Percentiles rank a stretch among this genome's conserved stretches.
Conservation (phyloP, 1,139 yeast species). For the Lodderomyces oxycetoniae region DNA sequence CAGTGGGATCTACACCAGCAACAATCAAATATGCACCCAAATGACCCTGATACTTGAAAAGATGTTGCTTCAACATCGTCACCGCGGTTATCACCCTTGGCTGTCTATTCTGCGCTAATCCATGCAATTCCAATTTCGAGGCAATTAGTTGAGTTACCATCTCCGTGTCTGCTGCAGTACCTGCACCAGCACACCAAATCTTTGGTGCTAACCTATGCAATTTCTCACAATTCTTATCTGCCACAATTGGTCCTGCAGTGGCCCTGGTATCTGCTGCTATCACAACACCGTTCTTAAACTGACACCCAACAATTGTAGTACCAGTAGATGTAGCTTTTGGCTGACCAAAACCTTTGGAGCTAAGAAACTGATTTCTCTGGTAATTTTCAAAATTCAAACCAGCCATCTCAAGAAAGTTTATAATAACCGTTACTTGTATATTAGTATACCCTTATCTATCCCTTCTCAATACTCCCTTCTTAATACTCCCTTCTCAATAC, state of each 20-base stretch:
- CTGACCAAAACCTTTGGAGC: constrained; percentile 65
- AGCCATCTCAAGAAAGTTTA: constrained; percentile 65
- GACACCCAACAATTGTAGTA: constrained; percentile 96
- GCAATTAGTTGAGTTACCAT: constrained; percentile 91
- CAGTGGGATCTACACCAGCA: constrained; percentile 96
- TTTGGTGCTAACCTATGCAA: constrained; percentile 86
- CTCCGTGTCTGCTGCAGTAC: constrained; percentile 99
- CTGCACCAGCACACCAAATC: constrained; percentile 99
- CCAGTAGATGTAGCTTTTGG: constrained; percentile 97
- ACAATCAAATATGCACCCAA: constrained; percentile 95
- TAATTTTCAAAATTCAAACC: constrained; percentile 91
- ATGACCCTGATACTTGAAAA: constrained; percentile 95
- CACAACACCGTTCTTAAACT: constrained; percentile 87
- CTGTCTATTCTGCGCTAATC: constrained; percentile 73
- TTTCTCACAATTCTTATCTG: constrained; percentile 97
- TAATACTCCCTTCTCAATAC: no score
- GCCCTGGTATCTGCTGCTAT: constrained; percentile 99
- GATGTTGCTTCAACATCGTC: constrained; percentile 89
- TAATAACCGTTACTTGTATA: no score
- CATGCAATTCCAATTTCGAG: constrained; percentile 85
- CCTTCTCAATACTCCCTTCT: no score
- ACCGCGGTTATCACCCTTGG: constrained; percentile 94
- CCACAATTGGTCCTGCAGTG: constrained; percentile 91
- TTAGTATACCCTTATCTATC: no score
- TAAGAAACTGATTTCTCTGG: constrained; percentile 76